Evolutionary conservation across 2,329 filamentous ascomycete species (phyloP).

Genomic region (Fusarium incarnatum): DNA sequence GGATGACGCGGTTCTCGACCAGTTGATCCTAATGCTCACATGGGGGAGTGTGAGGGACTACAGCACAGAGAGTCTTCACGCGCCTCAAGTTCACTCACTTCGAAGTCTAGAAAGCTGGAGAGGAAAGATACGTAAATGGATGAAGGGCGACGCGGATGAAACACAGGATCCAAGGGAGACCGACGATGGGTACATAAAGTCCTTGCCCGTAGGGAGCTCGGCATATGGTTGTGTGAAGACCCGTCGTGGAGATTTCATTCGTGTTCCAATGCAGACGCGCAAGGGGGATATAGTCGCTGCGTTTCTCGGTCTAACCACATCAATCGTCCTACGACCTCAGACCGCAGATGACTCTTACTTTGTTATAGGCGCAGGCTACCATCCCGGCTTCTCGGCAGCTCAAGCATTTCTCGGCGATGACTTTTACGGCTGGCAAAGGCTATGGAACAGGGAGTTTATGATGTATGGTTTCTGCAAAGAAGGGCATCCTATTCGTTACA

Average conservation of each 20-base stretch:
- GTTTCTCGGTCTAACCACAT: neutral
- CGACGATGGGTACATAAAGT: neutral
- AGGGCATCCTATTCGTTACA: neutral
- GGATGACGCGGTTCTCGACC: neutral
- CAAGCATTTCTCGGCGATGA: neutral
- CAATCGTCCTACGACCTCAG: neutral
- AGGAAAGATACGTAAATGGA: neutral
- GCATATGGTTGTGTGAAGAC: neutral
- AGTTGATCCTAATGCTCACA: neutral
- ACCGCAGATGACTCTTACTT: rapidly evolving
- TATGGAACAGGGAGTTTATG: neutral
- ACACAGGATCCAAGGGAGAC: neutral
- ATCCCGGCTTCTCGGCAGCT: neutral
- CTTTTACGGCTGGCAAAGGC: neutral
- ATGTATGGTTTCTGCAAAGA: neutral
- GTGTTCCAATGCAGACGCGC: neutral
- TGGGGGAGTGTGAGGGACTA: neutral
- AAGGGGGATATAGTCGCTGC: neutral
- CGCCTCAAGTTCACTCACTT: rapidly evolving
- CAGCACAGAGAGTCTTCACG: rapidly evolving
- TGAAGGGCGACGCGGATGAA: rapidly evolving
- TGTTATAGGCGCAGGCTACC: neutral
- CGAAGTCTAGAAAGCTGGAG: neutral
- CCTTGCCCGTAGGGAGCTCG: rapidly evolving
- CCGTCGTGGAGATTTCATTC: neutral